Conservation (phyloP, 495 filamentous ascomycete species). For the Aspergillus campestris region DNA sequence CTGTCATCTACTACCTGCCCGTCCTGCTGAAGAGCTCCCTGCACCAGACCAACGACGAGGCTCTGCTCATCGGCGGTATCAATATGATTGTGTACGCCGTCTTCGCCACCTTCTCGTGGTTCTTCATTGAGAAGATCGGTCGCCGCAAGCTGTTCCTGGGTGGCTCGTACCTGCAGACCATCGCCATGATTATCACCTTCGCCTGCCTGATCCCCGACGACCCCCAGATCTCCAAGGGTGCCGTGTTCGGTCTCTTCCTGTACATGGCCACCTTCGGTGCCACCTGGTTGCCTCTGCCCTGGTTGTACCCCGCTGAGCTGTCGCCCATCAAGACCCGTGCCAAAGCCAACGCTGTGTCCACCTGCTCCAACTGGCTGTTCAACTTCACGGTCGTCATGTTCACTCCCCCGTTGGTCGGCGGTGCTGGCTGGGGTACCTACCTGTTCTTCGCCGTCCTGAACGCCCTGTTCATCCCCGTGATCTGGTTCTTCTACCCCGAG, state of each 20-base stretch:
- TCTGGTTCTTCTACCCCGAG: constrained; percentile 74
- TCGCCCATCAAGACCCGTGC: constrained; percentile 67
- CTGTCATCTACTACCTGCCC: constrained; percentile 81
- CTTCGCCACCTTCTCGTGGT: constrained; percentile 74
- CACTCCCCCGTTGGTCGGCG: constrained; percentile 61
- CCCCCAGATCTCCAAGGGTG: constrained; percentile 50
- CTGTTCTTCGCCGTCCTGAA: constrained; percentile 71
- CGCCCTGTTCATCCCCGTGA: constrained; percentile 59
- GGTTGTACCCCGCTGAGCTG: constrained; percentile 59
- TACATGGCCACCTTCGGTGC: constrained; percentile 74
- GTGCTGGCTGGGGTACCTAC: constrained; percentile 69
- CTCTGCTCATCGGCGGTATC: constrained; percentile 66
- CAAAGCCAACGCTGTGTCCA: constrained; percentile 68
- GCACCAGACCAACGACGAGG: constrained; percentile 50
- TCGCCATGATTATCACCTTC: constrained; percentile 72
- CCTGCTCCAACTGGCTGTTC: constrained; percentile 73
- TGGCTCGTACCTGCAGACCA: constrained; percentile 60
- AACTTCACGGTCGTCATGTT: constrained; percentile 80
- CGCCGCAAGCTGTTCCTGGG: constrained; percentile 66
- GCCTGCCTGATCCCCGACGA: constrained; percentile 56
- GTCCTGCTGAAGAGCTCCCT: constrained; percentile 66
- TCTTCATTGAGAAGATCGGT: constrained; percentile 71
- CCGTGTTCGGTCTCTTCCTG: constrained; percentile 68
- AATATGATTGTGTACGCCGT: constrained; percentile 81
- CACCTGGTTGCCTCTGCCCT: constrained; percentile 54